Evolutionary conservation across 2,329 filamentous ascomycete species (phyloP).

Genomic region (Penicillium occitanis): DNA sequence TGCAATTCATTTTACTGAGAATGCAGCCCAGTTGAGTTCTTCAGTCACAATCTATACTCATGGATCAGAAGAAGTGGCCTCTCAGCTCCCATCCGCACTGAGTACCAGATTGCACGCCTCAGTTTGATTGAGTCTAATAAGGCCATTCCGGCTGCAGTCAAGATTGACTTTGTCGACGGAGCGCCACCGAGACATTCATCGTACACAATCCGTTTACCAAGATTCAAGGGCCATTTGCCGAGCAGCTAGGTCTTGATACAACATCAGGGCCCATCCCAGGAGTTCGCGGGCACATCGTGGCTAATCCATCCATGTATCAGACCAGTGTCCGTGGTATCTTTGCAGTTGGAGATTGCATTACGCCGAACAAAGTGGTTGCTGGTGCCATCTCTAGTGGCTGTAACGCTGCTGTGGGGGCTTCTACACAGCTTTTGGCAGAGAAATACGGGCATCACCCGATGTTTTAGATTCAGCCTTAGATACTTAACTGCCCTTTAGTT

Average conservation of each 20-base stretch:
- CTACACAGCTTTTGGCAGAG: constrained; percentile 14
- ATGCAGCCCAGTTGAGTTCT: neutral
- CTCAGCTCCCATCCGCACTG: no score
- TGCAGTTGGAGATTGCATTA: constrained; percentile 53
- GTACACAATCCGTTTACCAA: no score
- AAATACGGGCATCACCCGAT: constrained; percentile 14
- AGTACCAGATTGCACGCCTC: no score
- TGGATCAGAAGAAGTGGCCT: no score
- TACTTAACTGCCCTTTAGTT: neutral
- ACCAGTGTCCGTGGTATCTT: constrained; percentile 52
- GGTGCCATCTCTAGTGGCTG: constrained; percentile 21
- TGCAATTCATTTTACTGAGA: neutral
- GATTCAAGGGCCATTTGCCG: no score
- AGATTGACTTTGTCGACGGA: no score
- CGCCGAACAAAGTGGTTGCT: constrained; percentile 23
- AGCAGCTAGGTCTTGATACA: neutral
- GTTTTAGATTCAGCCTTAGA: neutral
- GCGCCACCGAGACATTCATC: no score
- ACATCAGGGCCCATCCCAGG: constrained; percentile 29
- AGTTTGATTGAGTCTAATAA: no score
- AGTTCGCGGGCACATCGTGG: constrained; percentile 48
- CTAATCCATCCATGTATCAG: constrained; percentile 47
- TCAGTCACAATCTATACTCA: no score
- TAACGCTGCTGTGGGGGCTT: constrained; percentile 7
- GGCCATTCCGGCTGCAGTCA: no score